Evolutionary conservation across 495 filamentous ascomycete genomes (phyloP), one percentile per base, ranked within the genome.

Genomic region (Polyplosphaeria fusca): DNA sequence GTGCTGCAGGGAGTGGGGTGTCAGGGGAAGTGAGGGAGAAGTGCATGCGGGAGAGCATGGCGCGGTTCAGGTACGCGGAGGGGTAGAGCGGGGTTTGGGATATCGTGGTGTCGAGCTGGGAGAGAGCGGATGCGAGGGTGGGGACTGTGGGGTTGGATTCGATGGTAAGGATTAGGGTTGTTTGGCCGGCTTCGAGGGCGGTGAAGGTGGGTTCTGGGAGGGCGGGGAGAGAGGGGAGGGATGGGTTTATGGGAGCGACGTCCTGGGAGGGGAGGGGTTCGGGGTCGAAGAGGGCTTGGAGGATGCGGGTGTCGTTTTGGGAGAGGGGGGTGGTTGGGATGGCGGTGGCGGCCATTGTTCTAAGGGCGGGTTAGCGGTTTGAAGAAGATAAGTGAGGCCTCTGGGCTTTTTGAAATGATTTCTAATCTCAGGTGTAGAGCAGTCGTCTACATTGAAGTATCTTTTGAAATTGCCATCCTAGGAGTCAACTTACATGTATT

Each of bases 251-350:
- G 3, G 42, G 1, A 2, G 54, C 44, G 3, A 42, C 9, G 12
- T 58, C 42, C 59, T 61, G 46, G 1, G 72, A 46, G 1, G 86
- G 82, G 19, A 85, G 80, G 26, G 82, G 78, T 66, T 91, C 89
- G 12, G 86, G 85, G 59, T 93, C 87, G 64, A 87, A 89, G 68
- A 95, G 85, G 48, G 87, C 85, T 61, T 84, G 75, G 38, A 93
- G 82, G 56, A 92, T 81, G 28, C 82, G 77, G 55, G 82, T 69
- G 70, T 94, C 89, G 64, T 86, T 86, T 23, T 70, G 70, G 50
- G 84, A 85, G 24, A 95, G 82, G n/a, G n/a, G n/a, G n/a, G n/a
- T n/a, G n/a, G n/a, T n/a, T n/a, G n/a, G n/a, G n/a, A n/a, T n/a
- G n/a, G n/a, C n/a, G n/a, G n/a, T n/a, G n/a, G n/a, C n/a, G n/a